These are phyloP conservation scores for Colletotrichum sansevieriae DNA, from an alignment of 2,329 filamentous ascomycete genomes.

Conservation along the genomic window DNA sequence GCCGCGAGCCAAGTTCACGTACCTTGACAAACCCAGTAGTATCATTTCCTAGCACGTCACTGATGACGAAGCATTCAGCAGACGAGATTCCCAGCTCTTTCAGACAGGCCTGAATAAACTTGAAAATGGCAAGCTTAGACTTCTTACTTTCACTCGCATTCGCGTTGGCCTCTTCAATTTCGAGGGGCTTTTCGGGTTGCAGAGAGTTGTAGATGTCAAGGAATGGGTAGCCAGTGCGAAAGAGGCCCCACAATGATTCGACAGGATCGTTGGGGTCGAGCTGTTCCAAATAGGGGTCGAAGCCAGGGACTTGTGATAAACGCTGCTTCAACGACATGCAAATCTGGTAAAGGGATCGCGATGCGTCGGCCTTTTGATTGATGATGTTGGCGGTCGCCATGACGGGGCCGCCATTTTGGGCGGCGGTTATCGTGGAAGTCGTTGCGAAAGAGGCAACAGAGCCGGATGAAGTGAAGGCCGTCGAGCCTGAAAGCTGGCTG, in stretches of 20 bases:
- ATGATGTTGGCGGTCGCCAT: conserved; percentile 93
- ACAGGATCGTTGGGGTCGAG: conserved; percentile 83
- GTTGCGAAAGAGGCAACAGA: conserved; percentile 65
- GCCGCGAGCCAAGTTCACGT: conserved; percentile 43
- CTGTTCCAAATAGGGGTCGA: conserved; percentile 79
- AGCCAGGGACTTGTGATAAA: conserved; percentile 85
- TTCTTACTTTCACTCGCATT: conserved; percentile 76
- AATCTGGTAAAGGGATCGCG: conserved; percentile 93
- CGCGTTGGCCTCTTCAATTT: conserved; percentile 71
- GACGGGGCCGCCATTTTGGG: conserved; percentile 70
- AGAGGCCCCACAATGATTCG: conserved; percentile 88
- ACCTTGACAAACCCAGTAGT: conserved; percentile 98
- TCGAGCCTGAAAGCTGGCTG: conserved; percentile 74
- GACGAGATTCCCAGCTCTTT: conserved; percentile 83
- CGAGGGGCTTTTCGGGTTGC: conserved; percentile 76
- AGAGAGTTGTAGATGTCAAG: conserved; percentile 91
- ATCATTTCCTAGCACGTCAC: conserved; percentile 91
- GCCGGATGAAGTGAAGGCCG: conserved; percentile 65
- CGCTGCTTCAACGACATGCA: conserved; percentile 88
- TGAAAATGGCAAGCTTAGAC: conserved; percentile 89
- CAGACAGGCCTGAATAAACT: conserved; percentile 91
- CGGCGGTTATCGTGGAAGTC: conserved; percentile 55
- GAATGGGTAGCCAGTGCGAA: conserved; percentile 86
- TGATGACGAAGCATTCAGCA: conserved; percentile 90
- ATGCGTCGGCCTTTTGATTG: conserved; percentile 94